phyloP scores from a whole-genome alignment of 2,329 filamentous ascomycete genomes.

The Nothopassalora personata region DNA sequence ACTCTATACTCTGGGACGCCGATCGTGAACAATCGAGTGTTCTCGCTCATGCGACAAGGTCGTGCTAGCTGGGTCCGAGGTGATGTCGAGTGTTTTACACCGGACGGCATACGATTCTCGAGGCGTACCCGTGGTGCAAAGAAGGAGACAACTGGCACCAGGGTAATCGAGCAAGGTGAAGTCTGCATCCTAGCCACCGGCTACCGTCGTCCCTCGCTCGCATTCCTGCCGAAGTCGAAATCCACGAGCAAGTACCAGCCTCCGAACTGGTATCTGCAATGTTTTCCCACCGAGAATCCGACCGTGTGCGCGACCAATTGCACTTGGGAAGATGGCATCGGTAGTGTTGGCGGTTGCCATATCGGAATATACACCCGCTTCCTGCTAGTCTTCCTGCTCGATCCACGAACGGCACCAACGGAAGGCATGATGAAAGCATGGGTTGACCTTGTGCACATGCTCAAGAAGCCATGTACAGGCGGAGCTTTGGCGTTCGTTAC shows the following conservation, averaged over 20 bases:
- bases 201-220: constrained; percentile 66
- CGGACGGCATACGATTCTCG: constrained; percentile 64
- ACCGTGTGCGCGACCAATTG: constrained; percentile 75
- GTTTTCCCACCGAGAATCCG: constrained; percentile 69
- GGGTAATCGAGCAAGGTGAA: constrained; percentile 62
- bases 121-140: constrained; percentile 45
- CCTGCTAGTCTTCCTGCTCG: constrained; percentile 76
- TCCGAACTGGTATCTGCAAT: constrained; percentile 84
- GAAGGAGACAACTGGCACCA: constrained; percentile 3
- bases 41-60: constrained; percentile 61
- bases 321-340: constrained; percentile 75
- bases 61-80: constrained; percentile 74
- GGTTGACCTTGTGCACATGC: constrained; percentile 72
- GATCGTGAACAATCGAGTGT: constrained; percentile 11
- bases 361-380: constrained; percentile 85
- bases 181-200: constrained; percentile 80
- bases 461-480: constrained; percentile 65
- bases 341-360: constrained; percentile 78
- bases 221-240: constrained; percentile 66
- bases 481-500: constrained; percentile 86
- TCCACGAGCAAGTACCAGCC: constrained; percentile 69
- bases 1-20: constrained; percentile 76
- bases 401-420: constrained; percentile 67
- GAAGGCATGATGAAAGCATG: constrained; percentile 73
- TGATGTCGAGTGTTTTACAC: constrained; percentile 64